Conservation (phyloP, 306 rosid species). For the Cucumis melo region DNA sequence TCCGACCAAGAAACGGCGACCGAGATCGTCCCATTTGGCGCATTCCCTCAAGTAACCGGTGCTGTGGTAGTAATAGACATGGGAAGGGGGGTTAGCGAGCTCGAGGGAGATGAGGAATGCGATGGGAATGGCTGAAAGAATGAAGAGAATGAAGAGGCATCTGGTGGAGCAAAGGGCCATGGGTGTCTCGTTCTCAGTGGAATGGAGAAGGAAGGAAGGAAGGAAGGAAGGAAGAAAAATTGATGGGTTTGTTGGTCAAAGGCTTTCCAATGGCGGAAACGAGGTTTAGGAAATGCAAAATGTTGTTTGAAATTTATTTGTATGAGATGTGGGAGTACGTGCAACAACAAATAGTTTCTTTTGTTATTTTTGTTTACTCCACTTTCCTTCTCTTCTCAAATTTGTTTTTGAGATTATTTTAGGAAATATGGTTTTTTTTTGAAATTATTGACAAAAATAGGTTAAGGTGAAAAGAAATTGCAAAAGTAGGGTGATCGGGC, state of each 20-base stretch:
- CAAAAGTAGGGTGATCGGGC: too few relatives aligned
- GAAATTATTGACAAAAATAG: too few relatives aligned
- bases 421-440: too few relatives aligned
- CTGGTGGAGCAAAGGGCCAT: slow-evolving; percentile 33
- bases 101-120: slow-evolving; percentile 57
- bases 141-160: slow-evolving; percentile 23
- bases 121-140: slow-evolving; percentile 57
- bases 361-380: too few relatives aligned
- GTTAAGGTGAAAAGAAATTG: too few relatives aligned
- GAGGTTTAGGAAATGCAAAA: neutral
- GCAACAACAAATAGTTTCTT: too few relatives aligned
- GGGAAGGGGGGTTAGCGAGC: slow-evolving; percentile 38
- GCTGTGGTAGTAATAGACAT: slow-evolving; percentile 60
- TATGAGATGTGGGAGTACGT: neutral
- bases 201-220: neutral
- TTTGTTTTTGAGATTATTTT: too few relatives aligned
- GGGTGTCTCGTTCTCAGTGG: neutral
- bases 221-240: neutral
- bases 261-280: neutral
- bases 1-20: slow-evolving; percentile 50
- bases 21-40: slow-evolving; percentile 59
- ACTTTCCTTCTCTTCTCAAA: too few relatives aligned
- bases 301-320: neutral
- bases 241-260: neutral
- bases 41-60: slow-evolving; percentile 58